Conservation (phyloP, 23 red algal genomes). For the Gracilaria vermiculophylla region DNA sequence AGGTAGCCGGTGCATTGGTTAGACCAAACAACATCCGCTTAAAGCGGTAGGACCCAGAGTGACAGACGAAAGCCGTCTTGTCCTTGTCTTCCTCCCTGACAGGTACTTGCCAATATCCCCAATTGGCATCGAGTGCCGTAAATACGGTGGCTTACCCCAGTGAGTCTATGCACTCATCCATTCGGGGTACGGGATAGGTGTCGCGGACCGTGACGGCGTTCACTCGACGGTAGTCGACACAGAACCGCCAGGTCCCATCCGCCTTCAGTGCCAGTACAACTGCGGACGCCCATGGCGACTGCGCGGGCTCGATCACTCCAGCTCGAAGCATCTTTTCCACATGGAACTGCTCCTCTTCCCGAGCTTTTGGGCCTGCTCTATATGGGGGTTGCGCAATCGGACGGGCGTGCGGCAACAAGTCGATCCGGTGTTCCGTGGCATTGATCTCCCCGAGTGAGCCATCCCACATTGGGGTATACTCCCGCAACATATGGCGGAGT, state of each 20-base stretch:
- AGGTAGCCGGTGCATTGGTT: slow-evolving; percentile 49
- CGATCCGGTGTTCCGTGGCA: neutral
- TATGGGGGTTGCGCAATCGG: neutral
- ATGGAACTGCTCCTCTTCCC: slow-evolving; percentile 1
- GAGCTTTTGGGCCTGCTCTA: slow-evolving; percentile 19
- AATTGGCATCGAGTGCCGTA: slow-evolving; percentile 13
- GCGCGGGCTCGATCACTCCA: neutral
- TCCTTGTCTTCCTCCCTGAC: neutral
- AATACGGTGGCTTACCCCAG: slow-evolving; percentile 17
- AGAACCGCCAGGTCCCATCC: neutral
- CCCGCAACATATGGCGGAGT: neutral
- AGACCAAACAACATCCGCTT: slow-evolving; percentile 42
- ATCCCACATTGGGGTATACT: slow-evolving; percentile 1
- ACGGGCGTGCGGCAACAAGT: neutral
- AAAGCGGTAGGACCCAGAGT: slow-evolving; percentile 22
- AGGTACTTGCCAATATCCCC: slow-evolving; percentile 41
- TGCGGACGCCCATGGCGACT: slow-evolving; percentile 20
- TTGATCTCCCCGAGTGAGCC: slow-evolving; percentile 25
- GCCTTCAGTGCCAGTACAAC: slow-evolving; percentile 23
- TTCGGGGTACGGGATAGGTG: slow-evolving; percentile 8
- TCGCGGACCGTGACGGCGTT: neutral
- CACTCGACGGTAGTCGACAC: slow-evolving; percentile 9
- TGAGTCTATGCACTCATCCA: slow-evolving; percentile 55
- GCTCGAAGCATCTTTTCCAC: slow-evolving; percentile 9
- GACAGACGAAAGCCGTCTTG: slow-evolving; percentile 49